Base-by-base conservation (phyloP, 345 rosid species). In the Lenwebbia sp. region DNA sequence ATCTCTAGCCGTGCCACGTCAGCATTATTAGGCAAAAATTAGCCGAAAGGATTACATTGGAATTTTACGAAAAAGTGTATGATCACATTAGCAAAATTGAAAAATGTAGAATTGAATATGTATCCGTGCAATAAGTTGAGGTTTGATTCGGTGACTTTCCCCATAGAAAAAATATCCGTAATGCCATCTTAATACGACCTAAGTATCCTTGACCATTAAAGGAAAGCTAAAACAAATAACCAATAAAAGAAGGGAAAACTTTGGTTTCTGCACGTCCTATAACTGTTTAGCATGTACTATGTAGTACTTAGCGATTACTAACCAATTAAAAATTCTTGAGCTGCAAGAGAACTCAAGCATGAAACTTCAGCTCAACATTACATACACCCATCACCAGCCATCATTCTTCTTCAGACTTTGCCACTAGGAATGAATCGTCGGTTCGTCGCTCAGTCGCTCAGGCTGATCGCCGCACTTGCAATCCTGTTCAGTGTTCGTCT, bases 1-100 rank as follows among this genome's bases (percentile, higher is more conserved):
- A 58, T 26, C 28, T 14, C 4, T 58, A 2, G 33, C 28, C 0
- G 4, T 13, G 13, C 33, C 33, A 58, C 33, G 0, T n/a, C 0
- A 58, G 33, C 70, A 13, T 58, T 58, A 26, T n/a, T 8, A 58
- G 28, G 33, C 17, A n/a, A 58, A n/a, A 58, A 58, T 12, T n/a
- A 58, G 33, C 33, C 1, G 2, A 2, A 58, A 58, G 4, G 14
- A 50, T 50, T 50, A 50, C 14, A 50, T 50, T 50, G 14, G 14
- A 50, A 50, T 50, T 50, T 12, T 14, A 50, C 4, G 14, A 50
- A 50, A 50, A 12, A 12, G 4, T 50, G 10, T 50, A 50, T 19
- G 52, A 50, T 53, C 54, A 50, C 4, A 11, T 12, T 50, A 50
- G 14, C 52, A 50, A 50, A 11, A 50, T 50, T 50, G 14, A 12